Conservation (phyloP, 768 basidiomycete genomes). For the Pleurotus eryngii region DNA sequence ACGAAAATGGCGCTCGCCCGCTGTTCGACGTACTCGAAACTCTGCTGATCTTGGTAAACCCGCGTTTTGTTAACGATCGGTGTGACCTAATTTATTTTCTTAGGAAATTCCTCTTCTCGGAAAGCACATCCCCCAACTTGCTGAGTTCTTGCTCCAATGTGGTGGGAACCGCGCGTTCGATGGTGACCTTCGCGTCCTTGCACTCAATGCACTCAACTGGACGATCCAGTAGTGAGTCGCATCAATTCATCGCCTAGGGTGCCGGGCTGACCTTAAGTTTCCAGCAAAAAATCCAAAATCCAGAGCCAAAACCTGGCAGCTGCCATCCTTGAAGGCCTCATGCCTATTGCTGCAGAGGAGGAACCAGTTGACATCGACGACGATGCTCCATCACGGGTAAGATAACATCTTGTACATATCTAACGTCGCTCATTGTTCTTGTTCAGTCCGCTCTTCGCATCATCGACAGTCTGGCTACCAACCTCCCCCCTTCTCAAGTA, state of each 20-base stretch:
- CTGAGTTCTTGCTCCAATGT: constrained; percentile 81
- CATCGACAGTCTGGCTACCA: constrained; percentile 89
- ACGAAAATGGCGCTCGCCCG: constrained; percentile 82
- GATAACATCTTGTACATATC: constrained; percentile 20
- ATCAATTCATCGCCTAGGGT: background rate
- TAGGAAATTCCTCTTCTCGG: constrained; percentile 94
- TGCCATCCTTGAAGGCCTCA: constrained; percentile 83
- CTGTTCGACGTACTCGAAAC: constrained; percentile 96
- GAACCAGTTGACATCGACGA: constrained; percentile 95
- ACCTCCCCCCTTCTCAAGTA: constrained; percentile 90
- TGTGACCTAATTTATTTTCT: constrained; percentile 9
- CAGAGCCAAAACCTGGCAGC: constrained; percentile 82
- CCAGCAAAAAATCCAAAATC: constrained; percentile 94
- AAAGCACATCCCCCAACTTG: constrained; percentile 83
- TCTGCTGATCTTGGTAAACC: constrained; percentile 80
- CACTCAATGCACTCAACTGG: constrained; percentile 94
- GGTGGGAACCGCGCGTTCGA: constrained; percentile 79
- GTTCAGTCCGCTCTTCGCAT: constrained; percentile 86
- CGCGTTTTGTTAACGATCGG: background rate
- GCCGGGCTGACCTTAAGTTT: background rate
- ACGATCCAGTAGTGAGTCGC: constrained; percentile 88
- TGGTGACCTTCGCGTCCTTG: constrained; percentile 79
- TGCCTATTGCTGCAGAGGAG: constrained; percentile 91
- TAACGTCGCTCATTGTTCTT: background rate
- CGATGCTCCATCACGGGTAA: constrained; percentile 85